These are phyloP conservation scores for Neurospora sp. DNA, from an alignment of 495 filamentous ascomycete genomes.

Conservation along the genomic window DNA sequence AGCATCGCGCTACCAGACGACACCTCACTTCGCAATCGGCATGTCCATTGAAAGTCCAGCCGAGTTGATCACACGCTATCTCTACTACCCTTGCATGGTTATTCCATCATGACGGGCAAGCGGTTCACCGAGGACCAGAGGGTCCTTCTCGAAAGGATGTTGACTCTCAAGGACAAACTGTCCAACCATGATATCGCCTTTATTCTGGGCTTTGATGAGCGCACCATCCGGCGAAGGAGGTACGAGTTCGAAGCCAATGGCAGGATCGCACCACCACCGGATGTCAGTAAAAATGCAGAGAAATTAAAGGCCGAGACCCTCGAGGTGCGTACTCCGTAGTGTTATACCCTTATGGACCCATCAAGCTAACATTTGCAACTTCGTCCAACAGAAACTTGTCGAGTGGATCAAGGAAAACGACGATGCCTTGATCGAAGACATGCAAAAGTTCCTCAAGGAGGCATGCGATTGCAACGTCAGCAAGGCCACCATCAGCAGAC, in stretches of 20 bases:
- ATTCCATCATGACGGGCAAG: slow-evolving; percentile 16
- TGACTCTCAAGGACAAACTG: slow-evolving; percentile 14
- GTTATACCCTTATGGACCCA: neutral
- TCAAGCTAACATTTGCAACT: neutral
- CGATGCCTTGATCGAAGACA: slow-evolving; percentile 20
- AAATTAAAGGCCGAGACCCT: slow-evolving; percentile 19
- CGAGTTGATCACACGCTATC: neutral
- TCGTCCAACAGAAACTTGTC: slow-evolving; percentile 12
- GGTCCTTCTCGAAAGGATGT: slow-evolving; percentile 9
- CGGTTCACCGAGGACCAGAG: slow-evolving; percentile 13
- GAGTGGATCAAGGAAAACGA: slow-evolving; percentile 19
- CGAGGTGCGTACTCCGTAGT: slow-evolving; percentile 9
- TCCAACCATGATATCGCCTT: slow-evolving; percentile 19
- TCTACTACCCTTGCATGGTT: neutral
- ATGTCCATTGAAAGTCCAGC: neutral
- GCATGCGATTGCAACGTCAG: slow-evolving; percentile 15
- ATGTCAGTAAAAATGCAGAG: slow-evolving; percentile 23
- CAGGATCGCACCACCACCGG: slow-evolving; percentile 10
- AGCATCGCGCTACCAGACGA: neutral
- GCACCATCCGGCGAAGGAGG: slow-evolving; percentile 18
- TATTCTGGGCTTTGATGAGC: slow-evolving; percentile 12
- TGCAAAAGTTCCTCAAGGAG: slow-evolving; percentile 16
- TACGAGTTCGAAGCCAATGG: slow-evolving; percentile 14
- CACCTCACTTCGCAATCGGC: neutral
- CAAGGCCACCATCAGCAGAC: slow-evolving; percentile 11